Evolutionary conservation across 768 basidiomycete species (phyloP), one percentile per base, ranked within the genome.

Genomic region (Tricholoma bakamatsutake): DNA sequence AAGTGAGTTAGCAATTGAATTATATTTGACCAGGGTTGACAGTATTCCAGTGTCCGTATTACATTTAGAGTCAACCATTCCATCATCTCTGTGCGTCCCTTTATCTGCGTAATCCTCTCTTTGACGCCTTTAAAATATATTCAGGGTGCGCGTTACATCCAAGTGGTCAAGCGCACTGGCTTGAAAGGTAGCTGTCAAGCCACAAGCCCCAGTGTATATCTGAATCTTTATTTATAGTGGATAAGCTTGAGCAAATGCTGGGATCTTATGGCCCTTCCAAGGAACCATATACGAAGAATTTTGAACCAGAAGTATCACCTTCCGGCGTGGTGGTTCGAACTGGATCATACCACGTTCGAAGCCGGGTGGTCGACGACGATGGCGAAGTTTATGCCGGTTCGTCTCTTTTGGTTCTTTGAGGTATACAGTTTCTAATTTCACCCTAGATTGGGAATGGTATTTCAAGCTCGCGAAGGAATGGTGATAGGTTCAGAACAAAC

Each of bases 381-480:
- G 82, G 82, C 4, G 79, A 80, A 50, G 76, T 93, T 37, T 94
- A 87, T 68, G 84, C 87, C 59, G 85, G 91, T 90, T 67, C 43
- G 84, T 72, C 8, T 57, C 6, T 33, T 45, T 17, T 30, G 1
- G 18, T 31, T 18, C 27, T 18, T 10, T 34, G 49, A 33, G 21
- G 21, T 24, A 31, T 31, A 28, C 33, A 13, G 15, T 34, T 34
- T 28, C 30, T 47, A 9, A 59, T 39, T 39, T 15, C 30, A 21
- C 28, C 18, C 6, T 57, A 87, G 90, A 92, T 61, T 92, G 86
- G 75, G 83, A 88, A 58, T 98, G 95, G 95, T 71, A 67, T 24
- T 97, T 98, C 80, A 96, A 93, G 69, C 80, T 98, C 57, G 84
- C 78, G 43, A 96, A 96, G 75, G 93, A 95, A 62, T 98, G 95